Evolutionary conservation across 1,284 basidiomycete genomes (phyloP).

Genomic region (Cyathus olla): DNA sequence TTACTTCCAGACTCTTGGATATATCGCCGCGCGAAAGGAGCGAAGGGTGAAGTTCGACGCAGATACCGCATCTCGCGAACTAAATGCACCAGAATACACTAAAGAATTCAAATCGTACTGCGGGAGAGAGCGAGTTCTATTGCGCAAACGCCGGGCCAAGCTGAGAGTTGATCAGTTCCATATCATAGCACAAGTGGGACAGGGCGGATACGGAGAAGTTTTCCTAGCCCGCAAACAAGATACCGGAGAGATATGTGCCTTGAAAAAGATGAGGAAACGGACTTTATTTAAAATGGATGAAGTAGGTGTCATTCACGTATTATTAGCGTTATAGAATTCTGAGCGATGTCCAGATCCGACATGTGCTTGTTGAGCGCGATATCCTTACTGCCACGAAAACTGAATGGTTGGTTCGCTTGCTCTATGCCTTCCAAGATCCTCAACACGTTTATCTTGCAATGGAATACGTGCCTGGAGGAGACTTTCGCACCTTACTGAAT

Average conservation of each 20-base stretch:
- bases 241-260: constrained; percentile 92
- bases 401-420: constrained; percentile 91
- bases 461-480: constrained; percentile 98
- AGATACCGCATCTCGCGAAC: constrained; percentile 80
- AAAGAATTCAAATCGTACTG: constrained; percentile 93
- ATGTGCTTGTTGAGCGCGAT: constrained; percentile 96
- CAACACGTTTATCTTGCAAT: constrained; percentile 94
- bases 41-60: constrained; percentile 84
- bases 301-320: constrained; percentile 52
- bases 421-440: constrained; percentile 96
- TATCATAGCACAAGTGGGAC: constrained; percentile 96
- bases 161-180: constrained; percentile 92
- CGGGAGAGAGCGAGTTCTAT: constrained; percentile 89
- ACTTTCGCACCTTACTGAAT: constrained; percentile 95
- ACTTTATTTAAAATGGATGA: constrained; percentile 98
- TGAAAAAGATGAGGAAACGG: constrained; percentile 96
- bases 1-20: constrained; percentile 93
- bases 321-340: not conserved
- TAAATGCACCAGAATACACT: constrained; percentile 72
- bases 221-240: constrained; percentile 93
- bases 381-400: constrained; percentile 96
- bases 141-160: constrained; percentile 90
- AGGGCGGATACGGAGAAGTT: constrained; percentile 97
- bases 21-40: constrained; percentile 87
- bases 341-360: constrained; percentile 72